Conservation (phyloP, 305 asterid genomes). For the Fraxinus paxiana region DNA sequence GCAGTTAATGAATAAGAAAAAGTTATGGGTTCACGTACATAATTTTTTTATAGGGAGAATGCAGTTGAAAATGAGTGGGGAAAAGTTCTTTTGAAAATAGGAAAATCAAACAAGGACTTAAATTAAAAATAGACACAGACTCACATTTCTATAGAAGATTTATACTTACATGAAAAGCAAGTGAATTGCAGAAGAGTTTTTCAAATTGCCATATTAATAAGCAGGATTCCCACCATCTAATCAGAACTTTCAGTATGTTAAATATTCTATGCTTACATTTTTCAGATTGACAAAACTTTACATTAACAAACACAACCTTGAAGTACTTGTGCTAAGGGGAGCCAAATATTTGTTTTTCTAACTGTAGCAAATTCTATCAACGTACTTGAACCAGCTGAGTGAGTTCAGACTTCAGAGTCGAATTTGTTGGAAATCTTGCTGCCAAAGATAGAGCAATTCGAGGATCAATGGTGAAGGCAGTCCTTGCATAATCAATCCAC, state of each 20-base stretch:
- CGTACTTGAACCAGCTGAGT: constrained; percentile 83
- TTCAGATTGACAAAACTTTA: constrained; percentile 11
- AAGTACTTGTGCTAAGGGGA: constrained; percentile 15
- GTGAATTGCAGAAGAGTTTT: not conserved
- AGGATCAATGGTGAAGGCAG: constrained; percentile 91
- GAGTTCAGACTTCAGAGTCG: constrained; percentile 75
- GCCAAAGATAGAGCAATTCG: constrained; percentile 79
- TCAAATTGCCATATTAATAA: not conserved
- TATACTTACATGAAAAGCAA: not conserved
- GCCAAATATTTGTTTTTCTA: constrained; percentile 14
- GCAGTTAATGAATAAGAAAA: not conserved
- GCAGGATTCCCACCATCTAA: not conserved
- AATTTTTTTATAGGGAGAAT: not conserved
- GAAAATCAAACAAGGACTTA: not conserved
- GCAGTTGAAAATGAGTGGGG: not conserved
- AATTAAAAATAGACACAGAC: not conserved
- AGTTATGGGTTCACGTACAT: not conserved
- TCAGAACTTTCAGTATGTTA: not conserved
- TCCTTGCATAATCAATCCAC: constrained; percentile 84
- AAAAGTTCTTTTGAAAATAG: not conserved
- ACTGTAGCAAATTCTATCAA: constrained; percentile 24
- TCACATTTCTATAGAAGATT: not conserved
- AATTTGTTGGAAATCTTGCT: constrained; percentile 81
- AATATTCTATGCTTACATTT: constrained; percentile 9
- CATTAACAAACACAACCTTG: not conserved